Conservation (phyloP, 2,329 filamentous ascomycete genomes). For the Macrophomina phaseolina region DNA sequence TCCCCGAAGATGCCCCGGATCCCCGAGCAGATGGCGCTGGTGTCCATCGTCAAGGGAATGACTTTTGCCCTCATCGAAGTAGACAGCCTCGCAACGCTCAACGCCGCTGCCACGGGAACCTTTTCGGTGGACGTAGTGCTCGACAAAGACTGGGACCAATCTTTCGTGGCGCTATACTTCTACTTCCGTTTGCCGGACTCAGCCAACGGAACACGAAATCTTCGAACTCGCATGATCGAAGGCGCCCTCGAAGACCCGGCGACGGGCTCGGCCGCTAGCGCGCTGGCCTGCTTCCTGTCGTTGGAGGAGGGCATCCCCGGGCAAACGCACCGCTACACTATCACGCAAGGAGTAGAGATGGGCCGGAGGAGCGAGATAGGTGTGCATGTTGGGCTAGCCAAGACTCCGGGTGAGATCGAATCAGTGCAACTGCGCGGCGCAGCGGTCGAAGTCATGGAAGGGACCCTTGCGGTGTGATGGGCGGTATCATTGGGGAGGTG, state of each 20-base stretch:
- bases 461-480: conserved; percentile 34
- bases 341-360: conserved; percentile 60
- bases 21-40: conserved; percentile 40
- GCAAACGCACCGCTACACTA: conserved; percentile 46
- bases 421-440: conserved; percentile 51
- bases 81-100: conserved; percentile 64
- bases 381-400: conserved; percentile 51
- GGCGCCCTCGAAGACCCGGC: conserved; percentile 56
- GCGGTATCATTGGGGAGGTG: background rate
- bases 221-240: conserved; percentile 68
- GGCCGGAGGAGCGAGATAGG: conserved; percentile 57
- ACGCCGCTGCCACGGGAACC: conserved; percentile 44
- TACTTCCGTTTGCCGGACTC: conserved; percentile 55
- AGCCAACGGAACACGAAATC: conserved; percentile 35
- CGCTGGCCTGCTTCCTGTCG: conserved; percentile 52
- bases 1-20: conserved; percentile 16
- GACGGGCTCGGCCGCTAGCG: conserved; percentile 58
- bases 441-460: conserved; percentile 52
- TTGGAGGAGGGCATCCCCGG: conserved; percentile 44
- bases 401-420: conserved; percentile 42
- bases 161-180: conserved; percentile 64
- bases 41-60: conserved; percentile 72
- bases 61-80: conserved; percentile 72
- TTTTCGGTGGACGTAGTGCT: conserved; percentile 43
- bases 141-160: conserved; percentile 58